phyloP scores from a whole-genome alignment of 2,329 filamentous ascomycete genomes.

The Exophiala lecanii-corni region DNA sequence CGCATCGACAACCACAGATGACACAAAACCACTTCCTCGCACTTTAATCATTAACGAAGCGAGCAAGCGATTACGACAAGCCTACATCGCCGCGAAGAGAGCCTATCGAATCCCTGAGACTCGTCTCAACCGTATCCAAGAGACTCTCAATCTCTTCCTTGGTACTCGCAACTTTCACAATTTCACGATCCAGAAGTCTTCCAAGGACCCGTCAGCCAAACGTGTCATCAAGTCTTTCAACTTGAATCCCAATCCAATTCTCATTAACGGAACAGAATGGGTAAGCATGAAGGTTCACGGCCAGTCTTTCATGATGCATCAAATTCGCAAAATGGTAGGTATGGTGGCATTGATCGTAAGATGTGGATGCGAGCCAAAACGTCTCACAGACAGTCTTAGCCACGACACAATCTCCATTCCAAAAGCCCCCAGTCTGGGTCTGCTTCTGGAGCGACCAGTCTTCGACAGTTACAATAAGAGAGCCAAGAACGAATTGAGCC shows the following conservation, averaged over 20 bases:
- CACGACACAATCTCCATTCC: conserved; percentile 75
- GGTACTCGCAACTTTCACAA: conserved; percentile 95
- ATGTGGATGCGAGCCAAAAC: conserved; percentile 68
- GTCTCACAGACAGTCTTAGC: conserved; percentile 71
- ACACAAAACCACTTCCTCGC: not conserved
- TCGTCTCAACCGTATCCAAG: conserved; percentile 71
- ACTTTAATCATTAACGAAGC: conserved; percentile 55
- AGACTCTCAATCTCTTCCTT: conserved; percentile 67
- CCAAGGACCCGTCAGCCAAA: conserved; percentile 76
- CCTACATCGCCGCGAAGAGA: conserved; percentile 77
- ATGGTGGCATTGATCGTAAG: conserved; percentile 82
- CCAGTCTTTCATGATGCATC: conserved; percentile 99
- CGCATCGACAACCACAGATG: conserved; percentile 11
- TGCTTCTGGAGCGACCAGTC: conserved; percentile 84
- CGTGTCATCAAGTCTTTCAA: conserved; percentile 90
- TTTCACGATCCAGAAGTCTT: conserved; percentile 87
- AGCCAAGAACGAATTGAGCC: conserved; percentile 58
- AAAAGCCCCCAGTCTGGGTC: conserved; percentile 83
- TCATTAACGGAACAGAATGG: conserved; percentile 92
- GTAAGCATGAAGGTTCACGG: conserved; percentile 92
- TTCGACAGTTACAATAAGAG: conserved; percentile 85
- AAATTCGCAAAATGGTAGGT: conserved; percentile 98
- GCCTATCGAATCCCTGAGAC: conserved; percentile 72
- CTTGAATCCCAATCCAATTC: conserved; percentile 68
- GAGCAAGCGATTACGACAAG: conserved; percentile 70